Percentiles rank a stretch among this genome's conserved stretches.
Evolutionary conservation across 768 basidiomycete genomes (phyloP).

Genomic region (Agrocybe chaxingu): DNA sequence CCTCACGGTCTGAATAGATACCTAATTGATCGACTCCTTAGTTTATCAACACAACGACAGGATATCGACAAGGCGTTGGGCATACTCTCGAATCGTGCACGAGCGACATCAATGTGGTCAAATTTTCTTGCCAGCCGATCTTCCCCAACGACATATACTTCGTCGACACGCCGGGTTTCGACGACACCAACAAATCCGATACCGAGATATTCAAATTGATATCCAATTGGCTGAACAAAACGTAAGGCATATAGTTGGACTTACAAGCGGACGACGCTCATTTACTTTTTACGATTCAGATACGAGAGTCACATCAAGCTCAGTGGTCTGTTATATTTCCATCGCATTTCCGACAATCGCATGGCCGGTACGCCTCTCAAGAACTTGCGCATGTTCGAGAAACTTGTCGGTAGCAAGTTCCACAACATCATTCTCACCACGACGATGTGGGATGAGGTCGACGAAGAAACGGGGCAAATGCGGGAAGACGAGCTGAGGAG

Average conservation of each 20-base stretch:
- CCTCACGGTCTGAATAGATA: too few relatives aligned
- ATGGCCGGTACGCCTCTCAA: not conserved
- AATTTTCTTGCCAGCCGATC: too few relatives aligned
- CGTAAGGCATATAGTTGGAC: not conserved
- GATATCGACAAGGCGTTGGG: too few relatives aligned
- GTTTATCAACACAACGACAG: too few relatives aligned
- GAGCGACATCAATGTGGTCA: too few relatives aligned
- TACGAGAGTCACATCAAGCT: not conserved
- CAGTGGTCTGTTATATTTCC: slow-evolving; percentile 7
- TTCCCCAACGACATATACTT: not conserved
- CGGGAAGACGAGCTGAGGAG: slow-evolving; percentile 2
- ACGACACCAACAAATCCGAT: slow-evolving; percentile 4
- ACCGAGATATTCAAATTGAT: not conserved
- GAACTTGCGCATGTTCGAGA: not conserved
- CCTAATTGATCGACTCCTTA: too few relatives aligned
- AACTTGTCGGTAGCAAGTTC: not conserved
- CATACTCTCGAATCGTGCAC: too few relatives aligned
- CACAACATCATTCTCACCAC: slow-evolving; percentile 7
- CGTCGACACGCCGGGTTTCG: slow-evolving; percentile 8
- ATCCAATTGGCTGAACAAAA: not conserved
- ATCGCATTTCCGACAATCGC: slow-evolving; percentile 1
- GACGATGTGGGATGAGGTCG: slow-evolving; percentile 1
- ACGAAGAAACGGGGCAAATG: not conserved
- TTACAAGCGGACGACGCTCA: not conserved
- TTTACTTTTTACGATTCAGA: too few relatives aligned